phyloP scores from a whole-genome alignment of 2,329 filamentous ascomycete genomes.

The Colletotrichum australisinense region DNA sequence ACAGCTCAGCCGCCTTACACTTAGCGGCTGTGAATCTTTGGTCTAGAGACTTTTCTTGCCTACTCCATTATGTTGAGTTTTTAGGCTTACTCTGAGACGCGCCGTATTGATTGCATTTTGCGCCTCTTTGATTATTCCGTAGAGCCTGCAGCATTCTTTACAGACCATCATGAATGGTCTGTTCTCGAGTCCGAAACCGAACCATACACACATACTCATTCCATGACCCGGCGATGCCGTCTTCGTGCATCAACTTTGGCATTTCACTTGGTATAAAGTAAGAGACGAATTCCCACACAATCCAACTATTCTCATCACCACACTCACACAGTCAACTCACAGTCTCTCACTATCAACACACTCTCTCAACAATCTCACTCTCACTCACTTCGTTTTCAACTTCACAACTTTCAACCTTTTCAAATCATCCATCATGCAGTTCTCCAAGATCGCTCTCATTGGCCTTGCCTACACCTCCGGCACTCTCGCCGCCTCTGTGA shows the following conservation, averaged over 20 bases:
- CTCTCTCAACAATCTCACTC: background rate
- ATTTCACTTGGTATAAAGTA: too few relatives aligned
- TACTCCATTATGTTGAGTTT: background rate
- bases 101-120: background rate
- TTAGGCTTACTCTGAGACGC: background rate
- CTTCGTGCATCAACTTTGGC: too few relatives aligned
- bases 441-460: background rate
- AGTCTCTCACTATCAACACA: too few relatives aligned
- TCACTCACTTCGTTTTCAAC: background rate
- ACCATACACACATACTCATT: too few relatives aligned
- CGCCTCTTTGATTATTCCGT: background rate
- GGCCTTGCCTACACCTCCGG: background rate
- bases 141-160: too few relatives aligned
- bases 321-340: too few relatives aligned
- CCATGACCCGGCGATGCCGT: too few relatives aligned
- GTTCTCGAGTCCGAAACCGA: too few relatives aligned
- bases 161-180: background rate
- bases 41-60: background rate
- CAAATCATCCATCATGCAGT: background rate
- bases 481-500: background rate
- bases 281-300: too few relatives aligned
- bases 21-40: background rate
- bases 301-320: too few relatives aligned
- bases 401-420: background rate
- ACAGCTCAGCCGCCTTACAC: background rate